A percentile compares a stretch with the other conserved stretches of the same genome.
Conservation (phyloP, 2,329 filamentous ascomycete genomes). For the Colletotrichum sidae region DNA sequence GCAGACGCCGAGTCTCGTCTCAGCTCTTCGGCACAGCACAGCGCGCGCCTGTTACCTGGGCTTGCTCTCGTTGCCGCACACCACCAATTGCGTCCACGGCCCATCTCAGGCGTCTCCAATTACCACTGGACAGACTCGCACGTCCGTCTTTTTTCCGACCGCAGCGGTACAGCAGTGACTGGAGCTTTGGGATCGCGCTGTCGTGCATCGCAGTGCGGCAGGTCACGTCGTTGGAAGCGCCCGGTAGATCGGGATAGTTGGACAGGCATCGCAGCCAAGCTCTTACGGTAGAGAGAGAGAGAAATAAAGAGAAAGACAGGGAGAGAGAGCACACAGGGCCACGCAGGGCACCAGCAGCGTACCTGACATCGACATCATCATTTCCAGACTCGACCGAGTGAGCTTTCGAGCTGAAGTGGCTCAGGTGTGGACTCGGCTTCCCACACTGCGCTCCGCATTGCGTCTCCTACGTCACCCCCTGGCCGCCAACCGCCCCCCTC, state of each 20-base stretch:
- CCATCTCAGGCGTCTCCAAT: no score
- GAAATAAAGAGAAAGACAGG: no score
- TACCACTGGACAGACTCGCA: no score
- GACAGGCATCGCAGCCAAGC: constrained; percentile 23
- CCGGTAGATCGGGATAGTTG: constrained; percentile 20
- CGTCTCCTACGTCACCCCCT: constrained; percentile 36
- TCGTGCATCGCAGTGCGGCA: background rate
- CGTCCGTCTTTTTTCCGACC: no score
- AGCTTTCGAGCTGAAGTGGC: no score
- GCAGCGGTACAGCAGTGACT: no score
- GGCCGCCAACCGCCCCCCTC: background rate
- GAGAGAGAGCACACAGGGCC: no score
- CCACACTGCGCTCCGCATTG: constrained; percentile 22
- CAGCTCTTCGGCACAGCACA: background rate
- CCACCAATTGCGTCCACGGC: constrained; percentile 7
- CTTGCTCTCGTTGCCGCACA: constrained; percentile 14
- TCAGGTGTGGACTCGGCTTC: no score
- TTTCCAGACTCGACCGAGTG: no score
- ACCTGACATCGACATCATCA: constrained; percentile 10
- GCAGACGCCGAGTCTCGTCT: constrained; percentile 1
- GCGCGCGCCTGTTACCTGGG: constrained; percentile 21
- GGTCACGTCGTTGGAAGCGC: constrained; percentile 1
- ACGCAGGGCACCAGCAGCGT: background rate
- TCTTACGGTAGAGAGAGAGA: constrained; percentile 16
- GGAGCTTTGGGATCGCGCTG: no score